These are phyloP conservation scores for Stellera chamaejasme DNA, from an alignment of 345 rosid species.

Conservation along the genomic window DNA sequence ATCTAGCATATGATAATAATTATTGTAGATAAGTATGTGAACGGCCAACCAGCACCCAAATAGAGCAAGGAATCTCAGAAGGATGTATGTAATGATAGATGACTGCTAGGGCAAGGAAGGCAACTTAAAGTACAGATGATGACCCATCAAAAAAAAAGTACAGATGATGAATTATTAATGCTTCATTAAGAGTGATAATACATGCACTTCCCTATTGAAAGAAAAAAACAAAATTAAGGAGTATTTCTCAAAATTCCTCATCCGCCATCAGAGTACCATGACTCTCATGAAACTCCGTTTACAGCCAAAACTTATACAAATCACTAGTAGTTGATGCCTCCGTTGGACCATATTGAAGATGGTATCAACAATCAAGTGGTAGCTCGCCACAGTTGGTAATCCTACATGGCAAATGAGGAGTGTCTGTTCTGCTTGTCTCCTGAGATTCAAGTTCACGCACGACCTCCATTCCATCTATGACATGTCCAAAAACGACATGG, in stretches of 20 bases:
- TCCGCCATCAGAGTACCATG: not conserved
- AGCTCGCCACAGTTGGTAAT: slow-evolving; percentile 76
- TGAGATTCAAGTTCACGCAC: slow-evolving; percentile 63
- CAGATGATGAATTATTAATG: no score
- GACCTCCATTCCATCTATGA: slow-evolving; percentile 72
- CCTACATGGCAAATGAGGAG: slow-evolving; percentile 64
- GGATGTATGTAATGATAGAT: no score
- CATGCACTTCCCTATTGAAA: no score
- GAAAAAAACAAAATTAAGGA: not conserved
- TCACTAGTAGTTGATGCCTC: not conserved
- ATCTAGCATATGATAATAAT: no score
- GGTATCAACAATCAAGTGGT: slow-evolving; percentile 46
- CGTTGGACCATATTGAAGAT: not conserved
- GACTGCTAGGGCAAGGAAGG: no score
- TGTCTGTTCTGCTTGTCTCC: slow-evolving; percentile 65
- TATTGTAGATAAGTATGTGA: no score
- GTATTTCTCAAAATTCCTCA: slow-evolving; percentile 6
- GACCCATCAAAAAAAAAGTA: no score
- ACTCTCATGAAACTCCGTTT: not conserved
- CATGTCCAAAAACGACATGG: slow-evolving; percentile 85
- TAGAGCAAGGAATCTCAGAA: no score
- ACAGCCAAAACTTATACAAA: slow-evolving; percentile 4
- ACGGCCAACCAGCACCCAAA: no score
- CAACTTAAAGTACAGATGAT: no score
- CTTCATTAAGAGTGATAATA: no score